Evolutionary conservation across 768 basidiomycete species (phyloP).

Genomic region (Hygrocybe punicea): DNA sequence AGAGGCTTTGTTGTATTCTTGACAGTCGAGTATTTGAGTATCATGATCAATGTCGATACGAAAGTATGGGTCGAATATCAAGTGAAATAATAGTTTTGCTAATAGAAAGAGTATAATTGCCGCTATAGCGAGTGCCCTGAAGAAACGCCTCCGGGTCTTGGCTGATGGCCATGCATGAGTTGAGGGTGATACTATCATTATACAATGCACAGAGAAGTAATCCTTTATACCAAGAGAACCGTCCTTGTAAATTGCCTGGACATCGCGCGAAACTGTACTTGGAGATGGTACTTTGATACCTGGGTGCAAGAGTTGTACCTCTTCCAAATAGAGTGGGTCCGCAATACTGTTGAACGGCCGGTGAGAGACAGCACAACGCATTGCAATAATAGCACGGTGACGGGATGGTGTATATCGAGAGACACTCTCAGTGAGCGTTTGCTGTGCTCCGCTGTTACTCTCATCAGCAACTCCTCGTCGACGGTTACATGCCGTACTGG

Average conservation of each 20-base stretch:
- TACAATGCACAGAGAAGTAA: too few relatives aligned
- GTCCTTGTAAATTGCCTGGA: conserved; percentile 18
- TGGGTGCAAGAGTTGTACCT: conserved; percentile 33
- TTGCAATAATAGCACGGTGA: conserved; percentile 26
- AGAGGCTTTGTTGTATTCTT: too few relatives aligned
- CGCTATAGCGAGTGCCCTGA: too few relatives aligned
- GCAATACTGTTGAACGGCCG: conserved; percentile 27
- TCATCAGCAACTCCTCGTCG: conserved; percentile 6
- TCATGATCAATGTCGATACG: too few relatives aligned
- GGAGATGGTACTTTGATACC: conserved; percentile 23
- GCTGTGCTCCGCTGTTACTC: not conserved
- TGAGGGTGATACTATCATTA: too few relatives aligned
- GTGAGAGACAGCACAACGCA: conserved; percentile 20
- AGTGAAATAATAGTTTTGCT: too few relatives aligned
- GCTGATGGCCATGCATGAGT: too few relatives aligned
- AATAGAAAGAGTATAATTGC: too few relatives aligned
- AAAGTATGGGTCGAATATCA: too few relatives aligned
- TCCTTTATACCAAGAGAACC: conserved; percentile 15
- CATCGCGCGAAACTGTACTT: conserved; percentile 23
- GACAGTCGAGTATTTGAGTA: too few relatives aligned
- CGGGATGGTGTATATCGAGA: conserved; percentile 13
- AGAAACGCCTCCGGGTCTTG: too few relatives aligned
- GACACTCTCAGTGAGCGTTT: not conserved
- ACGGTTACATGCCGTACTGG: conserved; percentile 10
- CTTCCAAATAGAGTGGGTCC: conserved; percentile 26